A percentile compares a stretch with the other conserved stretches of the same genome.
phyloP scores from a whole-genome alignment of 768 basidiomycete species.

The Pisolithus albus region DNA sequence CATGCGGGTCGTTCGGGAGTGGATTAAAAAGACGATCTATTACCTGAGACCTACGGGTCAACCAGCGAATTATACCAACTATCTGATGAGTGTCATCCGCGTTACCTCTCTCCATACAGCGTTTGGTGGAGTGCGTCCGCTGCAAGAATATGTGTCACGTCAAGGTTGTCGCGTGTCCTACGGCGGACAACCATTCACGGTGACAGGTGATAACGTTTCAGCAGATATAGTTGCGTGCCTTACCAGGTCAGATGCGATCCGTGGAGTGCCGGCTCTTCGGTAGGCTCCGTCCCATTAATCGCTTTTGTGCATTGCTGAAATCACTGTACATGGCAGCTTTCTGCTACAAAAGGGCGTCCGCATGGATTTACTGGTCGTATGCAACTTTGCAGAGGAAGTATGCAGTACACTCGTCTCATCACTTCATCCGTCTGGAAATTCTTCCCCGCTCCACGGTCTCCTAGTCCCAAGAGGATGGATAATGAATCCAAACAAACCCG shows the following conservation, averaged over 20 bases:
- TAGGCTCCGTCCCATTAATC: not conserved
- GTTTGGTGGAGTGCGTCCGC: not conserved
- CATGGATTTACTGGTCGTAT: constrained; percentile 43
- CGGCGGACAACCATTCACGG: not conserved
- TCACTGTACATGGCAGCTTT: constrained; percentile 29
- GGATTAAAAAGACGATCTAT: not conserved
- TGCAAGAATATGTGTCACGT: not conserved
- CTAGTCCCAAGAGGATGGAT: constrained; percentile 54
- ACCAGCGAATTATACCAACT: not conserved
- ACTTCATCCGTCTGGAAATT: not conserved
- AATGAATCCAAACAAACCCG: constrained; percentile 13
- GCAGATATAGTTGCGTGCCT: not conserved
- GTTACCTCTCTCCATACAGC: not conserved
- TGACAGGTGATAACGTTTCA: no score
- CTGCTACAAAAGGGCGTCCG: constrained; percentile 30
- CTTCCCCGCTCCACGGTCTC: constrained; percentile 33
- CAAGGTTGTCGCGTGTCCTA: not conserved
- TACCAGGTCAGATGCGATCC: not conserved
- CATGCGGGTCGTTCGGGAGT: not conserved
- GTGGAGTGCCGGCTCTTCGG: not conserved
- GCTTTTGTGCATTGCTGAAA: not conserved
- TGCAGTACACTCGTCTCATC: constrained; percentile 37
- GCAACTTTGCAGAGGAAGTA: constrained; percentile 46
- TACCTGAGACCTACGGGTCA: not conserved
- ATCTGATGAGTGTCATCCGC: not conserved